Percentiles rank a stretch among this genome's conserved stretches.
These are phyloP conservation scores for Aureobasidium subglaciale DNA, from an alignment of 2,329 filamentous ascomycete genomes.

Conservation along the genomic window DNA sequence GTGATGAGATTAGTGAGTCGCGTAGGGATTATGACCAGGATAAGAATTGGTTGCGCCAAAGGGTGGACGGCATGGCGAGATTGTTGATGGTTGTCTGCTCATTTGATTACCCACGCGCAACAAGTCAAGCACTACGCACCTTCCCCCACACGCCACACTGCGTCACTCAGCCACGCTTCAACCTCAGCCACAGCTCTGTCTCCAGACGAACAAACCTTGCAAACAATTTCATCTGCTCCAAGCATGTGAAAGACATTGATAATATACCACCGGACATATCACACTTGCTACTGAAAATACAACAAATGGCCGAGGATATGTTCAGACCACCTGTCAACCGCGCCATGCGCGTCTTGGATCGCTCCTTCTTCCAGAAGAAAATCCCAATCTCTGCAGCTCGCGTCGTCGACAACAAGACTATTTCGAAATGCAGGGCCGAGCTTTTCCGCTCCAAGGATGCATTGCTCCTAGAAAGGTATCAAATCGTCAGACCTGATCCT, in stretches of 20 bases:
- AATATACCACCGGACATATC: background rate
- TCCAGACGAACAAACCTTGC: background rate
- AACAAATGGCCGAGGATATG: slow-evolving; percentile 37
- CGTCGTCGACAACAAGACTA: slow-evolving; percentile 66
- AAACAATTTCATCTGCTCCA: background rate
- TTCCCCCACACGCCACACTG: background rate
- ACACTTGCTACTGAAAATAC: background rate
- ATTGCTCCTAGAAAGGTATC: slow-evolving; percentile 56
- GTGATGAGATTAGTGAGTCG: background rate
- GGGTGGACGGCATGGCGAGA: background rate
- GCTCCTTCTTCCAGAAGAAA: slow-evolving; percentile 71
- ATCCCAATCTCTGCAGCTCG: slow-evolving; percentile 72
- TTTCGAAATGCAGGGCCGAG: slow-evolving; percentile 61
- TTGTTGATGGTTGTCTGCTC: background rate
- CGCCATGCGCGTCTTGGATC: slow-evolving; percentile 73
- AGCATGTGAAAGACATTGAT: background rate
- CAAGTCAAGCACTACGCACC: background rate
- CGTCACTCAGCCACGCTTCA: background rate
- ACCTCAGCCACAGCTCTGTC: background rate
- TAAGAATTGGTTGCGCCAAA: background rate
- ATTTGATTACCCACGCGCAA: background rate
- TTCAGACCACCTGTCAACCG: slow-evolving; percentile 77
- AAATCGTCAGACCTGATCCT: slow-evolving; percentile 57
- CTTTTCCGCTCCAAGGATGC: slow-evolving; percentile 61
- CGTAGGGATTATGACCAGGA: background rate